Evolutionary conservation across 2,329 filamentous ascomycete species (phyloP), one percentile per base, ranked within the genome.

Genomic region (Colletotrichum tabaci): DNA sequence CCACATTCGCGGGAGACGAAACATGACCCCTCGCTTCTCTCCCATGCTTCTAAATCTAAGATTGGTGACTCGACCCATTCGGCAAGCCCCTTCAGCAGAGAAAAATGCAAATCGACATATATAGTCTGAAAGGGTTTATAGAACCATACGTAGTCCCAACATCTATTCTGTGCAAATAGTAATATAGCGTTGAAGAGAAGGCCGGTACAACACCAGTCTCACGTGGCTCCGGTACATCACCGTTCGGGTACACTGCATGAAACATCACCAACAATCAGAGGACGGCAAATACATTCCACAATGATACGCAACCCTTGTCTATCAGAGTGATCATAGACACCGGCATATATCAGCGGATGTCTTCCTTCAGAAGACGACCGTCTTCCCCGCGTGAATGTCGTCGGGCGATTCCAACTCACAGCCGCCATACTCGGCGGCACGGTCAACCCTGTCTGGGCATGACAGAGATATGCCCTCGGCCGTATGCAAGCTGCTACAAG

Each of bases 341-440:
- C 21, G 35, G 30, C n/a, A 42, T 42, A 18, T 47, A 53, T 18
- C 38, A 64, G 10, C 47, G 35, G 30, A 49, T 38, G 21, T 35
- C 23, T 26, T 67, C 38, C 40, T 26, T 30, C 40, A n/a, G 30
- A 35, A 42, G 61, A 64, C 66, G 46, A 30, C 38, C 65, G 21
- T 64, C 8, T 8, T 35, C 21, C 30, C 35, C 35, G 35, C 9
- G 35, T 16, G 49, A 50, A 30, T 53, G 50, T 21, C 30, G 50
- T 53, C 42, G 46, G 58, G 30, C 13, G 30, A 47, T 21, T 38
- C 23, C 26, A 26, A 30, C 26, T 58, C 23, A 50, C 46, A 23
- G 60, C 47, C n/a, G 60, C 60, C 46, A 47, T 42, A 23, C 16
- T n/a, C 35, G 46, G 42, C 60, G 60, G 60, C 35, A 62, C 60